A percentile compares a stretch with the other conserved stretches of the same genome.
phyloP scores from a whole-genome alignment of 192 early-diverging fungal genomes.

The Linnemannia elongata region DNA sequence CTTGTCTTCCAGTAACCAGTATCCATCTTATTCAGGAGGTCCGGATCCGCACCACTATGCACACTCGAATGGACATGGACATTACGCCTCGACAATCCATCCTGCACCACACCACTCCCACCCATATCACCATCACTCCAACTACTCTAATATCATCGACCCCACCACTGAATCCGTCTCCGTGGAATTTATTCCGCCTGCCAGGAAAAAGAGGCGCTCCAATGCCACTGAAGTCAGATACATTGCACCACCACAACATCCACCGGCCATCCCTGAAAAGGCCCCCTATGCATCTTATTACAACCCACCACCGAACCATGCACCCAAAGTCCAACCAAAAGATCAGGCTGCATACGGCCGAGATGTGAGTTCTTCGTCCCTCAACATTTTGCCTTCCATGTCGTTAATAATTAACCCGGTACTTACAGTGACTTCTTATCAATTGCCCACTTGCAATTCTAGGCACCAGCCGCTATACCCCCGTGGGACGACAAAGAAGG shows the following conservation, averaged over 20 bases:
- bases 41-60: background rate
- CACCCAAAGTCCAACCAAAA: background rate
- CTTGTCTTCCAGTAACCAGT: background rate
- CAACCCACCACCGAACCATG: slow-evolving; percentile 8
- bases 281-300: slow-evolving; percentile 15
- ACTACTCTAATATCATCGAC: slow-evolving; percentile 2
- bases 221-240: slow-evolving; percentile 30
- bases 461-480: slow-evolving; percentile 44
- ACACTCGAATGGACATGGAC: slow-evolving; percentile 19
- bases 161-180: background rate
- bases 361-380: slow-evolving; percentile 14
- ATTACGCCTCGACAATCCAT: slow-evolving; percentile 8
- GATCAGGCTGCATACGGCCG: background rate
- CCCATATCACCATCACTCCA: slow-evolving; percentile 9
- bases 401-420: too few species aligned
- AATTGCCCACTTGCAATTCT: background rate
- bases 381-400: background rate
- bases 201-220: slow-evolving; percentile 35
- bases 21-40: slow-evolving; percentile 6
- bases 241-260: slow-evolving; percentile 18
- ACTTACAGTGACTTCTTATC: background rate
- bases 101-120: slow-evolving; percentile 19
- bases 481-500: slow-evolving; percentile 93
- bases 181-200: slow-evolving; percentile 3
- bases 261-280: slow-evolving; percentile 1